phyloP scores from a whole-genome alignment of 2,329 filamentous ascomycete species.

The Aspergillus pseudoglaucus region DNA sequence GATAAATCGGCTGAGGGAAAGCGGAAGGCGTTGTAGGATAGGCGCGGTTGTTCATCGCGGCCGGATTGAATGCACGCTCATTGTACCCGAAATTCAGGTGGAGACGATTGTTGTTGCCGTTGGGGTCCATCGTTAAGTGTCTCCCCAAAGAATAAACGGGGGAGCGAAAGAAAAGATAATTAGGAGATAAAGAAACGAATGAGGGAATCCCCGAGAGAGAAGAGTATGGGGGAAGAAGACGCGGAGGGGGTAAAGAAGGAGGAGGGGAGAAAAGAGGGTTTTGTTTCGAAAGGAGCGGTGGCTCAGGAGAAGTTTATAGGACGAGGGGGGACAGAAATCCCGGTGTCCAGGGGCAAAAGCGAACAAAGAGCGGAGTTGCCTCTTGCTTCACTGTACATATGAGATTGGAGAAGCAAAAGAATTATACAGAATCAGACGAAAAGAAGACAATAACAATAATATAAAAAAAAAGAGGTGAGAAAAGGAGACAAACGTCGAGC shows the following conservation, averaged over 20 bases:
- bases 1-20: constrained; percentile 84
- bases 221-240: constrained; percentile 3
- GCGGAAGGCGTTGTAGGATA: constrained; percentile 90
- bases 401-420: constrained; percentile 5
- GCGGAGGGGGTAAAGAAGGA: constrained; percentile 4
- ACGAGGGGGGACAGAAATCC: constrained; percentile 6
- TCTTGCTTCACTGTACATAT: background rate
- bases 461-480: background rate
- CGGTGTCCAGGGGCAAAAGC: background rate
- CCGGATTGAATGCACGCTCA: constrained; percentile 55
- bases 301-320: constrained; percentile 18
- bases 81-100: constrained; percentile 49
- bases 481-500: background rate
- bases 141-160: constrained; percentile 40
- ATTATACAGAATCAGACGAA: background rate
- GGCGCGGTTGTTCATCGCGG: constrained; percentile 56
- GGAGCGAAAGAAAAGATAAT: background rate
- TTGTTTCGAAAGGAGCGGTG: constrained; percentile 21
- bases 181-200: background rate
- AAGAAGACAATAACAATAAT: background rate
- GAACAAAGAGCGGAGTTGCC: background rate
- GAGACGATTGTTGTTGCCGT: constrained; percentile 49
- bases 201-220: constrained; percentile 5
- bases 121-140: constrained; percentile 46
- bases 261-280: constrained; percentile 8